Base-by-base conservation (phyloP, 2,329 filamentous ascomycete genomes). In the Cytospora chrysosperma region DNA sequence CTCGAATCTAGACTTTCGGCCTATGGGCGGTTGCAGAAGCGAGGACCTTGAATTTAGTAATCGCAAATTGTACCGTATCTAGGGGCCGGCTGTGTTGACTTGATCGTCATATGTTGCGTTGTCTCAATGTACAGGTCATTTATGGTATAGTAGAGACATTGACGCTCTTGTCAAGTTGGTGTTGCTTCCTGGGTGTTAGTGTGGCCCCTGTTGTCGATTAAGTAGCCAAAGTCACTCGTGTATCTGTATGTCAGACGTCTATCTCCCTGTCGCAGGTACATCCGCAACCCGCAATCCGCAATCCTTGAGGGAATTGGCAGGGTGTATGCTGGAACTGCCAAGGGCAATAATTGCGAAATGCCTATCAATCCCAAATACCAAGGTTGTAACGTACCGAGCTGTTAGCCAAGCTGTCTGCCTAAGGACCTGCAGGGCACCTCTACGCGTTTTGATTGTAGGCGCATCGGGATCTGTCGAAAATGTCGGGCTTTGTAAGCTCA, bases 221-320 rank as follows among this genome's bases (percentile, higher is more conserved):
- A 21, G 47, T 27, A 24, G 28, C 26, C n/a, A 27, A 55, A 55
- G 32, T 37, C 52, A 50, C 19, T 37, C 61, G 55, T 53, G 64
- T 64, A 61, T 61, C 49, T 53, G 53, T 64, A 49, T 64, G 64
- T 66, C 64, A 66, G 64, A 66, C 61, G 61, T 58, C 56, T 63
- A 60, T 49, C 40, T 60, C 52, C 52, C 40, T 51, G 54, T 51
- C 61, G 40, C 51, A 63, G 60, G 58, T 62, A 63, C 52, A 62
- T 57, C 47, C 53, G 61, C 54, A 62, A 49, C 61, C 57, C 34
- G 34, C 59, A 58, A 40, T 17, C 34, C 61, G n/a, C n/a, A n/a
- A n/a, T n/a, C n/a, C n/a, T n/a, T n/a, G n/a, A n/a, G n/a, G n/a
- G n/a, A n/a, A n/a, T n/a, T 50, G 17, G 30, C 34, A 13, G n/a